phyloP scores from a whole-genome alignment of 805 yeast species.

The Wickerhamomyces sydowiorum region DNA sequence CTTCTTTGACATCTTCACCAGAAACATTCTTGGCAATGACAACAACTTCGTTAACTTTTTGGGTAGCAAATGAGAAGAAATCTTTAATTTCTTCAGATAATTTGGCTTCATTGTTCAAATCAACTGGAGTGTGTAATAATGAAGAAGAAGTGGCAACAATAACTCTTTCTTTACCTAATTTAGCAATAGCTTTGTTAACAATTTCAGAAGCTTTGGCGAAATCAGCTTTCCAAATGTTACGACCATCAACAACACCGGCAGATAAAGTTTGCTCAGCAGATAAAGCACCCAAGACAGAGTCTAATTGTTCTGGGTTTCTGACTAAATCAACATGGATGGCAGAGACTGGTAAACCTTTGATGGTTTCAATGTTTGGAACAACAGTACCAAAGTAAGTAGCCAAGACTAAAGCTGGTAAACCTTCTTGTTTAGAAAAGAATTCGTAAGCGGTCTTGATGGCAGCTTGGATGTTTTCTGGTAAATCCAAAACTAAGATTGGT shows the following conservation, averaged over 20 bases:
- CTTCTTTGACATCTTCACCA: conserved; percentile 72
- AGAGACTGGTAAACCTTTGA: conserved; percentile 86
- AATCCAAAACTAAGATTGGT: conserved; percentile 92
- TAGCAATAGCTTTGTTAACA: conserved; percentile 76
- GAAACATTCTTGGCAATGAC: conserved; percentile 81
- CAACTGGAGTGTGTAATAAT: conserved; percentile 97
- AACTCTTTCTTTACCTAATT: conserved; percentile 82
- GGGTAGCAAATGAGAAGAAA: conserved; percentile 98
- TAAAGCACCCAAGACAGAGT: conserved; percentile 66
- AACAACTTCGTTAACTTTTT: conserved; percentile 90
- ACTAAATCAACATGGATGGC: conserved; percentile 96
- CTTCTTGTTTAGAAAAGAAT: conserved; percentile 58
- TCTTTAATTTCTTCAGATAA: conserved; percentile 87
- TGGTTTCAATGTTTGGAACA: conserved; percentile 89
- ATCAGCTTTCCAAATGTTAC: conserved; percentile 99
- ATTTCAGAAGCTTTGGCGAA: conserved; percentile 78
- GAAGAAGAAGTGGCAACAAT: conserved; percentile 95
- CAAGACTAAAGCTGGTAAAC: conserved; percentile 73
- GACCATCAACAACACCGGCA: conserved; percentile 97
- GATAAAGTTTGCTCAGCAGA: conserved; percentile 74
- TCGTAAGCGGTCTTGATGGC: conserved; percentile 89
- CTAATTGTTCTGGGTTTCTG: conserved; percentile 95
- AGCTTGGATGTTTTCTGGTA: conserved; percentile 75
- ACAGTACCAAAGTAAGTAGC: conserved; percentile 98
- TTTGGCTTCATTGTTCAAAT: conserved; percentile 87